Evolutionary conservation across 345 rosid genomes (phyloP), one percentile per base, ranked within the genome.

Genomic region (Sisymbrium irio): DNA sequence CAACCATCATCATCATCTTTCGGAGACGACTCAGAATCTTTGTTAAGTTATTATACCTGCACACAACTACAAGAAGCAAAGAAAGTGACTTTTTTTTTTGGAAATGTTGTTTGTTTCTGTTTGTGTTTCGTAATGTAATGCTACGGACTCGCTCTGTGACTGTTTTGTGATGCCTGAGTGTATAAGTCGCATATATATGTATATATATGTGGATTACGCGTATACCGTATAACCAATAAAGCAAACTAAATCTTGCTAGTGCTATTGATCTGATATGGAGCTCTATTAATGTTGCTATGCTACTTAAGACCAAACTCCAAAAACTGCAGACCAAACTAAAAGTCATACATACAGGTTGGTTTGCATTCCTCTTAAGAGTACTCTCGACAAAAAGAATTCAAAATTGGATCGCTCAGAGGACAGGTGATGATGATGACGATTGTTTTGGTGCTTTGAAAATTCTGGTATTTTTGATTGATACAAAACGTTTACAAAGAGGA

Each of bases 111-210:
- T 65, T 46, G 41, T 8, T 15, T 47, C 11, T 1, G 58, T 59
- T 75, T 65, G 68, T 63, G 35, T 63, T n/a, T 40, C 18, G 49
- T 27, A 50, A 13, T 58, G 63, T 61, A 40, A 51, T 9, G 69
- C 41, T 12, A 51, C 33, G 41, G 7, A 30, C 27, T 41, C 27
- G 8, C 49, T 53, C 49, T 15, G 11, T 61, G 53, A 8, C 13
- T 60, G 64, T 68, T 50, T 68, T 28, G 25, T 67, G 18, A 27
- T 59, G 62, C 68, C 17, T 33, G 66, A 74, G 54, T 49, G 50
- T 74, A 74, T 22, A 20, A 15, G 28, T 35, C 56, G 28, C 42
- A 69, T 66, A 30, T 9, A 18, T 47, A 18, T 9, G 12, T 46
- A 10, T 47, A 19, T 47, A 47, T 47, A 47, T 58, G 53, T n/a